A percentile compares a stretch with the other conserved stretches of the same genome.
Conservation (phyloP, 441 rosid species). For the Francoa sonchifolia region DNA sequence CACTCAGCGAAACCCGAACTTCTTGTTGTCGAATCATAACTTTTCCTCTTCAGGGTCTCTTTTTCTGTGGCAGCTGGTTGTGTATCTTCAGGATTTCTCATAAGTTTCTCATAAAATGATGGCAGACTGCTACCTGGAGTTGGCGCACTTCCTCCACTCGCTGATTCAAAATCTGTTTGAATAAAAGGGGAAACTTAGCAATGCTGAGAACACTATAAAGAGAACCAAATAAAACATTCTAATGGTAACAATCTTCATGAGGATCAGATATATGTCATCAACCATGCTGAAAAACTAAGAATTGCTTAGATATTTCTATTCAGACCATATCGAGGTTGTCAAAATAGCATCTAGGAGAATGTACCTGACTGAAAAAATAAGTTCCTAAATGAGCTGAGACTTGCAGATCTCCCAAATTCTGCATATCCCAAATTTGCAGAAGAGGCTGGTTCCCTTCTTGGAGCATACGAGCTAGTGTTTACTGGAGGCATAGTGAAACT, state of each 20-base stretch:
- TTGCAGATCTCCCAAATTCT: conserved; percentile 21
- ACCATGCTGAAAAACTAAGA: too few relatives aligned
- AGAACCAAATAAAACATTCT: too few relatives aligned
- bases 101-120: conserved; percentile 19
- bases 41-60: conserved; percentile 10
- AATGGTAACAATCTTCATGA: too few relatives aligned
- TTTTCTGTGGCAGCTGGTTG: conserved; percentile 4
- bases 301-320: too few relatives aligned
- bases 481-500: conserved; percentile 15
- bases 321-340: too few relatives aligned
- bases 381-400: conserved; percentile 12
- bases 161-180: too few relatives aligned
- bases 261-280: too few relatives aligned
- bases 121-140: conserved; percentile 13
- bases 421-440: conserved; percentile 7
- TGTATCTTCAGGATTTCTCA: conserved; percentile 18
- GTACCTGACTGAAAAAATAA: conserved; percentile 16
- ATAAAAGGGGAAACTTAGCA: too few relatives aligned
- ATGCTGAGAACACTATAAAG: too few relatives aligned
- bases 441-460: conserved; percentile 5
- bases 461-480: conserved; percentile 8
- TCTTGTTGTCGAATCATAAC: conserved; percentile 14
- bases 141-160: conserved; percentile 7
- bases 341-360: too few relatives aligned
- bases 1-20: conserved; percentile 14